Percentiles rank a stretch among this genome's conserved stretches.
Evolutionary conservation across 2,329 filamentous ascomycete genomes (phyloP).

Genomic region (Huntiella savannae): DNA sequence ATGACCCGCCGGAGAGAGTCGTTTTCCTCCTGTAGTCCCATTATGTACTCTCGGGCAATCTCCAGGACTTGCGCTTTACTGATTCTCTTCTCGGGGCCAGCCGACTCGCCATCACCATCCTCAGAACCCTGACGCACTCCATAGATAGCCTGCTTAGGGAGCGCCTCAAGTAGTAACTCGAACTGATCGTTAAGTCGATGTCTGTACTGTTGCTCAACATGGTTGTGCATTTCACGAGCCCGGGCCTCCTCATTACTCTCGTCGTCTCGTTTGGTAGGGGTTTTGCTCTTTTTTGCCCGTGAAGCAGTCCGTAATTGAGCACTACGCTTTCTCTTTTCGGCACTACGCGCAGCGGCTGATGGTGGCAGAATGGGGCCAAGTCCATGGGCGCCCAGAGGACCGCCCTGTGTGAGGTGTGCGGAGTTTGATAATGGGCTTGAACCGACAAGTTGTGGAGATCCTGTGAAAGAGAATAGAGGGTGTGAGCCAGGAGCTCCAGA

Average conservation of each 20-base stretch:
- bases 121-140: slow-evolving; percentile 15
- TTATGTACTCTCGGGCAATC: slow-evolving; percentile 24
- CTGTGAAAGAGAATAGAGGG: neutral
- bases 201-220: slow-evolving; percentile 30
- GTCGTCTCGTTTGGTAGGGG: slow-evolving; percentile 17
- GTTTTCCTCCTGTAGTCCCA: slow-evolving; percentile 21
- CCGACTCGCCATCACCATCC: slow-evolving; percentile 15
- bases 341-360: neutral
- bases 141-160: slow-evolving; percentile 18
- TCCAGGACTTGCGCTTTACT: slow-evolving; percentile 29
- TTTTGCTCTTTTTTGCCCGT: slow-evolving; percentile 11
- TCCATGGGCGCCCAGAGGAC: neutral
- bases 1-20: neutral
- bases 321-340: slow-evolving; percentile 11
- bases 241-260: slow-evolving; percentile 24
- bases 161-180: slow-evolving; percentile 23
- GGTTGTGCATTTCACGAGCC: slow-evolving; percentile 22
- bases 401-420: neutral
- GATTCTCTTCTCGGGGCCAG: slow-evolving; percentile 16
- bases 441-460: neutral
- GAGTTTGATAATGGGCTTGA: neutral
- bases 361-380: neutral
- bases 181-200: slow-evolving; percentile 28
- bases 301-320: slow-evolving; percentile 13
- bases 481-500: neutral